phyloP scores from a whole-genome alignment of 225 moss, liverwort and hornwort species.

The Polytrichum commune region DNA sequence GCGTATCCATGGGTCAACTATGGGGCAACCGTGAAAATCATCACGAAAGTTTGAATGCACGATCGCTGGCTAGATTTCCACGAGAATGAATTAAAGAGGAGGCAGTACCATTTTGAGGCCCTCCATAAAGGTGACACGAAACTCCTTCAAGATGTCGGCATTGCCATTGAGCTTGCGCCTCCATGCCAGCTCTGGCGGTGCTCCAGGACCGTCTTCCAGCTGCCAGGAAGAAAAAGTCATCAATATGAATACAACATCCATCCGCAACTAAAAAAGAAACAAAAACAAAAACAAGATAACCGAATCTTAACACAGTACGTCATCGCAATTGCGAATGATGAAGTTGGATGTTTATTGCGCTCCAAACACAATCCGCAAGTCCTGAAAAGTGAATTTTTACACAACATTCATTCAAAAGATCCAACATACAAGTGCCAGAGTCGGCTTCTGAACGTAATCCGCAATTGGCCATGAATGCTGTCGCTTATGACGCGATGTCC shows the following conservation, averaged over 20 bases:
- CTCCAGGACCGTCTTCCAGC: conserved; percentile 90
- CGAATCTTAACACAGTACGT: not conserved
- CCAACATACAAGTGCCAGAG: conserved; percentile 58
- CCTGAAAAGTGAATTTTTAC: not conserved
- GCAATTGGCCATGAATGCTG: conserved; percentile 86
- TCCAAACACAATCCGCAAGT: no score
- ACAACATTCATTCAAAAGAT: not conserved
- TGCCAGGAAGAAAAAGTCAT: conserved; percentile 21
- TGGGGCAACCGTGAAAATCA: no score
- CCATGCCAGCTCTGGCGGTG: conserved; percentile 92
- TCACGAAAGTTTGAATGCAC: no score
- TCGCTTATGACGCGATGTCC: conserved; percentile 50
- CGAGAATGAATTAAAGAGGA: no score
- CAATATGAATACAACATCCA: not conserved
- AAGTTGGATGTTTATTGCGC: not conserved
- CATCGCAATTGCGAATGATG: not conserved
- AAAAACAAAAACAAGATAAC: conserved; percentile 1
- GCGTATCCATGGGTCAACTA: no score
- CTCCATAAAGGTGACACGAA: conserved; percentile 92
- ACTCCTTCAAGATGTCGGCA: conserved; percentile 88
- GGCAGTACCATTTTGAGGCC: conserved; percentile 76
- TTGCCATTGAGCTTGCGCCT: conserved; percentile 81
- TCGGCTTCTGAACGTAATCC: conserved; percentile 84
- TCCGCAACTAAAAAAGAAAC: not conserved
- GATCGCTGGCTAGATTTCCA: no score